A percentile compares a stretch with the other conserved stretches of the same genome.
Evolutionary conservation across 495 filamentous ascomycete genomes (phyloP).

Genomic region (Neurospora sp.): DNA sequence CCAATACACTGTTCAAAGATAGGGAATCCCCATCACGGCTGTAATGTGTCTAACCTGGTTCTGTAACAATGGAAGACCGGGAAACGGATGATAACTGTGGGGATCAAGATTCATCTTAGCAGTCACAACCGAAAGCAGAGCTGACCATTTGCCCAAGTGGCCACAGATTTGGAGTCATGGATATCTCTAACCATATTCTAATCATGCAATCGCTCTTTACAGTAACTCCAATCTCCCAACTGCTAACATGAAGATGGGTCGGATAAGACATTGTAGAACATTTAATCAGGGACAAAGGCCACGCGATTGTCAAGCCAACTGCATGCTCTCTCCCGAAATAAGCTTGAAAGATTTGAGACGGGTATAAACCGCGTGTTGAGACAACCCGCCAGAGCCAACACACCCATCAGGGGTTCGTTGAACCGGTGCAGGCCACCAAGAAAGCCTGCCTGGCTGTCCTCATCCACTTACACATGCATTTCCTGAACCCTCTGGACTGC

Average conservation of each 20-base stretch:
- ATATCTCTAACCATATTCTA: background rate
- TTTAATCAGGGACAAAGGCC: background rate
- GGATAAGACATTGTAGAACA: background rate
- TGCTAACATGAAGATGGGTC: background rate
- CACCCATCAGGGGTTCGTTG: constrained; percentile 10
- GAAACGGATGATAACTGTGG: too few relatives aligned
- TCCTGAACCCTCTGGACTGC: constrained; percentile 9
- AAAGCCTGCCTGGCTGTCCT: constrained; percentile 12
- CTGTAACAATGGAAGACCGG: too few relatives aligned
- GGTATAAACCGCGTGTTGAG: background rate
- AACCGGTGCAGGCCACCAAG: constrained; percentile 12
- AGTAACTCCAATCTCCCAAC: background rate
- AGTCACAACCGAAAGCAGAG: background rate
- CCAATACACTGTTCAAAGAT: too few relatives aligned
- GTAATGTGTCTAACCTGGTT: too few relatives aligned
- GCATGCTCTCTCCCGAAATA: background rate
- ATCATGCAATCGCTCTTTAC: background rate
- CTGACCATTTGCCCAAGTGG: background rate
- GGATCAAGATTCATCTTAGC: too few relatives aligned
- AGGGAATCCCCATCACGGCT: too few relatives aligned
- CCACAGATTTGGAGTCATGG: background rate
- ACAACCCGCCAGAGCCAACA: background rate
- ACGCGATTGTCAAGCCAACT: background rate
- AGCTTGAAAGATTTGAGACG: background rate
- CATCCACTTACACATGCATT: constrained; percentile 16